Base-by-base conservation (phyloP, 2,329 filamentous ascomycete genomes). In the Chlorencoelia australis region DNA sequence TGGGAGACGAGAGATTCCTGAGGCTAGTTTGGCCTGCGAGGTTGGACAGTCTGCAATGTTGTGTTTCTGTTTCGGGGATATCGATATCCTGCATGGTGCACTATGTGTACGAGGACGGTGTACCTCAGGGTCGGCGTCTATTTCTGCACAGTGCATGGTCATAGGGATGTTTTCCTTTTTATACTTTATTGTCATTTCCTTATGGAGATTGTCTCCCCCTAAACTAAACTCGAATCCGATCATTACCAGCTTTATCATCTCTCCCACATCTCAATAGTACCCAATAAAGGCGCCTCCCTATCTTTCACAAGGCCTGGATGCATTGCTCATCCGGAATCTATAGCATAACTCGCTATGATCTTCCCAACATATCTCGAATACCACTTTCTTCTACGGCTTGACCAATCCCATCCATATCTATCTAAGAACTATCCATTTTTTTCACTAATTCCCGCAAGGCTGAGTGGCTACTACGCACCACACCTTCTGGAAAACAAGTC, bases 71-170 rank as follows among this genome's bases (percentile, higher is more conserved):
- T n/a, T 55, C 46, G 5, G 56, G 46, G 26, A 67, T 53, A 40
- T 68, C 66, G 2, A 47, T 53, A 28, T 57, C 58, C 42, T 69
- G n/a, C 64, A 4, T 69, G 53, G 45, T 71, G 65, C 2, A 67
- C 65, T 66, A 70, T 69, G 46, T 71, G 67, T 1, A 63, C 67
- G 1, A 71, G 58, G 0, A 71, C 66, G 0, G 64, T 69, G 11
- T 4, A 59, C 57, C 15, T 43, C 47, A 2, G 49, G 45, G 42
- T 60, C 55, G 19, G 55, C 55, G 9, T 43, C 45, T 9, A 55
- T 57, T 49, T 60, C 57, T 11, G 57, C 57, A 34, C 57, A 59
- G 35, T 60, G 58, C 57, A 60, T 60, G 3, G 57, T 60, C n/a
- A 60, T 53, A 4, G 53, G 54, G 32, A 60, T 60, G 20, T 46